Base-by-base conservation (phyloP, 441 rosid genomes). In the Flueggea neowawraea region DNA sequence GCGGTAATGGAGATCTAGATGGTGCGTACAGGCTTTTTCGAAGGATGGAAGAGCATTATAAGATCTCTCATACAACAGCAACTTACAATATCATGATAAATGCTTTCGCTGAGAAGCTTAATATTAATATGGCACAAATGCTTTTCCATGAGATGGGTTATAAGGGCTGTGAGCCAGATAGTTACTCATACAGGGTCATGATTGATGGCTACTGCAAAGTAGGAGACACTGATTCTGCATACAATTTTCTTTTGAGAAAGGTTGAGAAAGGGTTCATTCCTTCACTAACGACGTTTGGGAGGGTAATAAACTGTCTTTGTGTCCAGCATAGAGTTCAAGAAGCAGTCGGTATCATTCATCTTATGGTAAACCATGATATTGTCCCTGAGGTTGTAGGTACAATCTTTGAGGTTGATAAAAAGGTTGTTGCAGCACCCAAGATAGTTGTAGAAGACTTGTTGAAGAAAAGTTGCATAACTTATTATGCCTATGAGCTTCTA, bases 401-500 rank as follows among this genome's bases (percentile, higher is more conserved):
- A 12, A 91, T 91, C 69, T 89, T 82, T 60, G 93, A 89, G 65
- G 75, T 87, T 63, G 87, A 86, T 61, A 95, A 91, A 71, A 95
- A 61, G 80, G 88, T 75, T 61, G 79, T 86, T 62, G 99, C 95
- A 12, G 94, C 96, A 49, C 99, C 97, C 32, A 91, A 95, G 86
- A 89, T 91, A 63, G 76, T 89, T 47, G 84, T 91, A 76, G 97
- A 95, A 76, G 90, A 87, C 71, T 75, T 95, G 75, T 78, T 95
- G 86, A 95, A 80, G 80, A 89, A 83, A 76, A 77, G 90, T 62
- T 75, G 79, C 62, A 84, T 95, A 78, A 91, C 95, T 17, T 91
- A 91, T 69, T 86, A 73, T 76, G 83, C 98, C 5, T 91, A 91
- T 11, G 94, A 91, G 68, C 92, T 95, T 70, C 85, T 95, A 14